A percentile compares a stretch with the other conserved stretches of the same genome.
Conservation (phyloP, 495 filamentous ascomycete species). For the Aspergillus homomorphus region DNA sequence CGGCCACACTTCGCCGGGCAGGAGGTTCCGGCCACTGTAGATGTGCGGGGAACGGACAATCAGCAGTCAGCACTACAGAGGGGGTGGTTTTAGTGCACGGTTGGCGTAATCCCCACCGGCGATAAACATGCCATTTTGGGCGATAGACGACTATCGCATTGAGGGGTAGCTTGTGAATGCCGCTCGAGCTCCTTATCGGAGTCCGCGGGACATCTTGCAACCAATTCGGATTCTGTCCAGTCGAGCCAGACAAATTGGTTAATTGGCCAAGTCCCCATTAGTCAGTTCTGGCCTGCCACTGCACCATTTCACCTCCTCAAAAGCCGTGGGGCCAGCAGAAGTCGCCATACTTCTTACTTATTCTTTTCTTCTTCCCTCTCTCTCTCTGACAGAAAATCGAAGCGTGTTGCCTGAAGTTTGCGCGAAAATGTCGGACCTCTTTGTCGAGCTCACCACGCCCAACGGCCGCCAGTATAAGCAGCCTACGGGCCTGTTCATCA, state of each 20-base stretch:
- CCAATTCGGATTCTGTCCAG: no score
- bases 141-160: neutral
- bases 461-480: slow-evolving; percentile 81
- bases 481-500: slow-evolving; percentile 87
- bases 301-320: no score
- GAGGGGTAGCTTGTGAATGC: neutral
- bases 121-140: no score
- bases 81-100: no score
- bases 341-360: no score
- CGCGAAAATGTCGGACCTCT: slow-evolving; percentile 15
- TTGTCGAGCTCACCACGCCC: slow-evolving; percentile 74
- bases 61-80: no score
- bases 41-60: no score
- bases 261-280: neutral
- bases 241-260: no score
- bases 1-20: neutral
- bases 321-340: no score
- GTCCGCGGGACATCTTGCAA: no score
- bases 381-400: neutral
- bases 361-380: neutral
- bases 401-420: neutral
- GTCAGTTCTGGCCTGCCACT: no score
- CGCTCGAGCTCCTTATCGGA: no score
- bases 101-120: neutral
- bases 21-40: neutral